These are phyloP conservation scores for Leccinum ochraceum DNA, from an alignment of 768 basidiomycete genomes.

Conservation along the genomic window DNA sequence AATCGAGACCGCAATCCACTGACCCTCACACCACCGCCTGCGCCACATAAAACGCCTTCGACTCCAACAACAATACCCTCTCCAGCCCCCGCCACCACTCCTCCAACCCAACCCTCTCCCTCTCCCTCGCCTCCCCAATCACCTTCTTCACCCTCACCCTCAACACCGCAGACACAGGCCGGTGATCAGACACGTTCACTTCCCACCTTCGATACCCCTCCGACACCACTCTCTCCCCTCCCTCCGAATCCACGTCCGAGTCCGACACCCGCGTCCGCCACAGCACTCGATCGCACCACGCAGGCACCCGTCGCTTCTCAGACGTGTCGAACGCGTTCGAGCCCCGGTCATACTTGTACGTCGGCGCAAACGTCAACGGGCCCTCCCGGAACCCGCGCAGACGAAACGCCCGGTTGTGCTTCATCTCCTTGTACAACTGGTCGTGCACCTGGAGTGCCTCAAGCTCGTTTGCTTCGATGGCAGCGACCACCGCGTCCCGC, in stretches of 20 bases:
- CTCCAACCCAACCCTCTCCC: constrained; percentile 57
- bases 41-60: constrained; percentile 36
- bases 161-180: constrained; percentile 84
- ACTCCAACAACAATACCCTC: constrained; percentile 30
- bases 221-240: constrained; percentile 56
- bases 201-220: constrained; percentile 83
- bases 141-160: constrained; percentile 73
- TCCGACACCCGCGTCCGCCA: constrained; percentile 49
- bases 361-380: constrained; percentile 80
- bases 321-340: constrained; percentile 83
- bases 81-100: constrained; percentile 48
- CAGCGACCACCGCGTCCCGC: constrained; percentile 75
- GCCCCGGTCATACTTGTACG: constrained; percentile 91
- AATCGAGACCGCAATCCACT: background rate
- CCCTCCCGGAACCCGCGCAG: constrained; percentile 83
- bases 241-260: constrained; percentile 35
- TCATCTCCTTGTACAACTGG: constrained; percentile 89
- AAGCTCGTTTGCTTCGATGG: constrained; percentile 70
- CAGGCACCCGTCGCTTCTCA: constrained; percentile 85
- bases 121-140: constrained; percentile 53
- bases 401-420: constrained; percentile 83
- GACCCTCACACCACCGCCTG: constrained; percentile 29
- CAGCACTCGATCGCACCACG: constrained; percentile 96
- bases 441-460: constrained; percentile 71
- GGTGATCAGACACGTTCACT: constrained; percentile 86